These are phyloP conservation scores for Echria macrotheca DNA, from an alignment of 495 filamentous ascomycete genomes.

Conservation along the genomic window DNA sequence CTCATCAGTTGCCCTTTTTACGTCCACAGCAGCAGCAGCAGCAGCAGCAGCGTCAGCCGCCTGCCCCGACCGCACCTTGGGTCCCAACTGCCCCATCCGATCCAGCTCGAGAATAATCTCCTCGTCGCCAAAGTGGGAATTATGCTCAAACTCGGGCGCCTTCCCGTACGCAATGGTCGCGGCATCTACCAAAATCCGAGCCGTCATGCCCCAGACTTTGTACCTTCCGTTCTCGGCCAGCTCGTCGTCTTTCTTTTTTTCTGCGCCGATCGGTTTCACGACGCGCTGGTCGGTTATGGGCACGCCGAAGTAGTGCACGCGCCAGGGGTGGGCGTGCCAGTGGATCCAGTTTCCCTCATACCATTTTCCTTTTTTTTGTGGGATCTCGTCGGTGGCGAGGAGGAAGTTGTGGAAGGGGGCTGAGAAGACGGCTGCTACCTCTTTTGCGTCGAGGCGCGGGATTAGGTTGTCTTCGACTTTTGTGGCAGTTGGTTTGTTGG, in stretches of 20 bases:
- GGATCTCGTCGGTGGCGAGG: slow-evolving; percentile 40
- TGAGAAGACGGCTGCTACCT: slow-evolving; percentile 88
- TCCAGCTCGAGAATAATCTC: slow-evolving; percentile 59
- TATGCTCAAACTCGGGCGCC: slow-evolving; percentile 80
- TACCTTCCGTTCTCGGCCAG: slow-evolving; percentile 48
- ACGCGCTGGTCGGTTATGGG: slow-evolving; percentile 59
- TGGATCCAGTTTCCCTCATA: slow-evolving; percentile 62
- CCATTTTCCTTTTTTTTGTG: slow-evolving; percentile 49
- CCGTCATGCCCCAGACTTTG: slow-evolving; percentile 89
- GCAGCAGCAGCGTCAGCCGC: too few species aligned
- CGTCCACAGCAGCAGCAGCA: slow-evolving; percentile 51
- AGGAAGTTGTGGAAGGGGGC: slow-evolving; percentile 76
- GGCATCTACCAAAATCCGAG: slow-evolving; percentile 77
- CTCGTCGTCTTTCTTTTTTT: slow-evolving; percentile 10
- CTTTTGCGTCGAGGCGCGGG: slow-evolving; percentile 71
- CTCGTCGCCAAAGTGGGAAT: slow-evolving; percentile 76
- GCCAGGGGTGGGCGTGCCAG: slow-evolving; percentile 59
- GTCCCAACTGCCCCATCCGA: slow-evolving; percentile 54
- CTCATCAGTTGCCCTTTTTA: slow-evolving; percentile 44
- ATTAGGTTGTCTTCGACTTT: slow-evolving; percentile 65
- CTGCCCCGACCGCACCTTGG: slow-evolving; percentile 45
- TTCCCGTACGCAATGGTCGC: slow-evolving; percentile 74
- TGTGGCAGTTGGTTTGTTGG: slow-evolving; percentile 18
- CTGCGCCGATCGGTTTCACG: slow-evolving; percentile 38
- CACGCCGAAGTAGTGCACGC: slow-evolving; percentile 87